A percentile compares a stretch with the other conserved stretches of the same genome.
These are phyloP conservation scores for Lachnellula arida DNA, from an alignment of 2,329 filamentous ascomycete genomes.

Conservation along the genomic window DNA sequence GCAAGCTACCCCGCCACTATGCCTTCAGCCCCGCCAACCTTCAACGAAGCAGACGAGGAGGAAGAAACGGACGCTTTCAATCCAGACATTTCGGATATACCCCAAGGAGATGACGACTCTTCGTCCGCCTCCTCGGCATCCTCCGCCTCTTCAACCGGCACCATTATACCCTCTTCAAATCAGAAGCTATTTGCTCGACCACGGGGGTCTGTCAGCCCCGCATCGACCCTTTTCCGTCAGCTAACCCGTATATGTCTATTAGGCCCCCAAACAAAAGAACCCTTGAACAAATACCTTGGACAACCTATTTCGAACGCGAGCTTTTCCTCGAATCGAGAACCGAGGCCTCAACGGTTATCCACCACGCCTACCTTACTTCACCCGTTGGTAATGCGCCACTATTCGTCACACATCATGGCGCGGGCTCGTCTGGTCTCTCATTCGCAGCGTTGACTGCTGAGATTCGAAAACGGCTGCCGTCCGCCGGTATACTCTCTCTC, in stretches of 20 bases:
- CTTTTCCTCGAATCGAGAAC: slow-evolving; percentile 59
- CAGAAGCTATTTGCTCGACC: slow-evolving; percentile 70
- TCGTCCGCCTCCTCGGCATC: slow-evolving; percentile 71
- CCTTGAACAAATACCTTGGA: slow-evolving; percentile 57
- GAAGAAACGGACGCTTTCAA: slow-evolving; percentile 36
- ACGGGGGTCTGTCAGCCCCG: slow-evolving; percentile 50
- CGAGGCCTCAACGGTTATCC: slow-evolving; percentile 47
- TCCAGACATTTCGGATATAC: slow-evolving; percentile 32
- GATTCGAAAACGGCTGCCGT: slow-evolving; percentile 70
- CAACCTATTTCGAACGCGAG: slow-evolving; percentile 85
- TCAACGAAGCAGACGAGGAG: slow-evolving; percentile 49
- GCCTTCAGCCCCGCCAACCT: slow-evolving; percentile 46
- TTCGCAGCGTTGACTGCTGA: slow-evolving; percentile 80
- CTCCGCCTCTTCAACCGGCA: slow-evolving; percentile 89
- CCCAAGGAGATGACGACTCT: slow-evolving; percentile 54
- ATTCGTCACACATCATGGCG: slow-evolving; percentile 92
- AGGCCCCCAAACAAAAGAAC: slow-evolving; percentile 31
- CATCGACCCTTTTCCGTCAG: not conserved
- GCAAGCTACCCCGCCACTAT: slow-evolving; percentile 45
- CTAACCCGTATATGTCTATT: slow-evolving; percentile 10
- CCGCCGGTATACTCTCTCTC: slow-evolving; percentile 76
- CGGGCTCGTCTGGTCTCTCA: slow-evolving; percentile 86
- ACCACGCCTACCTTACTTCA: slow-evolving; percentile 86
- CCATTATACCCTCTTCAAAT: slow-evolving; percentile 74
- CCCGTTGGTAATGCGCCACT: slow-evolving; percentile 69